Evolutionary conservation across 2,329 filamentous ascomycete species (phyloP).

Genomic region (Pseudogymnoascus sp.): DNA sequence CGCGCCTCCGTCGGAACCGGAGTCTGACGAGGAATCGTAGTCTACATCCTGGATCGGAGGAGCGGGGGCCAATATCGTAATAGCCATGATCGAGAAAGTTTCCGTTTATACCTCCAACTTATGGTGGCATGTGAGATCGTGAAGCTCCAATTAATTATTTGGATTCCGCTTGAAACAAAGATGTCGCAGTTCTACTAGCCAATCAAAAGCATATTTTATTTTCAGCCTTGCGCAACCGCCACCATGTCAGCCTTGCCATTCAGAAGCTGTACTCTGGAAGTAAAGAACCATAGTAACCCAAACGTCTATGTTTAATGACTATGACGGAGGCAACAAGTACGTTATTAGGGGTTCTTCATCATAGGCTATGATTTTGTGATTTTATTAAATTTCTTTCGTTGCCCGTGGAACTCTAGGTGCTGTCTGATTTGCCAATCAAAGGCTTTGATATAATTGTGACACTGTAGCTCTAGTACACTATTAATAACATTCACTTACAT

Average conservation of each 20-base stretch:
- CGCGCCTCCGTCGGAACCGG: conserved; percentile 26
- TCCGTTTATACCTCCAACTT: not conserved
- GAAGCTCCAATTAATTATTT: conserved; percentile 3
- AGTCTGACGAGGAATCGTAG: conserved; percentile 18
- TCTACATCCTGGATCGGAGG: conserved; percentile 18
- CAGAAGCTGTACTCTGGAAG: not conserved
- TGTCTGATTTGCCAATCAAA: not conserved
- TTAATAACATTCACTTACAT: not conserved
- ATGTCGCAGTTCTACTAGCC: not conserved
- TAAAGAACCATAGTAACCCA: not conserved
- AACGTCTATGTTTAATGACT: not conserved
- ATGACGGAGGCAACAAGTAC: not conserved
- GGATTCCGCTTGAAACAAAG: not conserved
- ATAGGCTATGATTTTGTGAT: not conserved
- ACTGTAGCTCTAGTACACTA: not conserved
- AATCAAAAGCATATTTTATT: not conserved
- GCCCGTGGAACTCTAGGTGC: not conserved
- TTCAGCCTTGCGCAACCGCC: not conserved
- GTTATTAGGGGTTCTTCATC: not conserved
- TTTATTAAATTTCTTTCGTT: not conserved
- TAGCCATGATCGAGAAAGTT: conserved; percentile 23
- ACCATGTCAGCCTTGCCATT: not conserved
- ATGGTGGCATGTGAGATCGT: not conserved
- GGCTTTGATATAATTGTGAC: not conserved
- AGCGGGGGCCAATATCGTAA: conserved; percentile 28